phyloP scores from a whole-genome alignment of 768 basidiomycete genomes.

The Tylopilus cervinicoccineus region DNA sequence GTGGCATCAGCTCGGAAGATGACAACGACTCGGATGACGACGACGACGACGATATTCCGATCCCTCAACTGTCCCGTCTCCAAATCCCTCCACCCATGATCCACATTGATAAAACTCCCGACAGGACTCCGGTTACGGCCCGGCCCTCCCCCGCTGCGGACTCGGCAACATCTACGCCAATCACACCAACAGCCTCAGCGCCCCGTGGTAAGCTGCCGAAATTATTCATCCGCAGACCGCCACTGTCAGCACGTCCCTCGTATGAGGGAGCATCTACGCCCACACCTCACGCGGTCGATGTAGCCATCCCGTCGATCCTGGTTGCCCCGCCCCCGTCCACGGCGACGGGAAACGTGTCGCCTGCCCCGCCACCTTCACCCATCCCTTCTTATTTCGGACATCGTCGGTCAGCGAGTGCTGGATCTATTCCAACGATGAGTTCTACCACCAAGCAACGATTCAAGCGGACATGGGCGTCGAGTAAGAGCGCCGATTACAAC shows the following conservation, averaged over 20 bases:
- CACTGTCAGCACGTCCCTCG: constrained; percentile 29
- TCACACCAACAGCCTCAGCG: constrained; percentile 23
- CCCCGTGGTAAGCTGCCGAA: constrained; percentile 30
- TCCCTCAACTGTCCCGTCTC: constrained; percentile 20
- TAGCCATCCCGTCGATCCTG: constrained; percentile 8
- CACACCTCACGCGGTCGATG: neutral
- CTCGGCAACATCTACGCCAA: constrained; percentile 21
- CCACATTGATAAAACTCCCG: constrained; percentile 18
- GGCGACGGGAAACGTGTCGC: constrained; percentile 6
- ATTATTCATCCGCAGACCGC: constrained; percentile 33
- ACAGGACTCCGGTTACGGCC: constrained; percentile 20
- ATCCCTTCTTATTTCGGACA: constrained; percentile 21
- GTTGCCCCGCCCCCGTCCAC: constrained; percentile 12
- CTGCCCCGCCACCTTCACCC: constrained; percentile 21
- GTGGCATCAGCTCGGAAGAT: constrained; percentile 56
- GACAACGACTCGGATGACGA: constrained; percentile 33
- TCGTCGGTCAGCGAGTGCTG: constrained; percentile 31
- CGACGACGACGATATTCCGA: constrained; percentile 31
- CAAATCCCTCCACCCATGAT: constrained; percentile 21
- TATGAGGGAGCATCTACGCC: constrained; percentile 19
- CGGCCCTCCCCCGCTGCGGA: constrained; percentile 22
- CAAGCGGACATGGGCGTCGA: constrained; percentile 35
- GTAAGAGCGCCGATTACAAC: constrained; percentile 47
- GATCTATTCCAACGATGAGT: constrained; percentile 23
- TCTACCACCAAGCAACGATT: constrained; percentile 34